These are phyloP conservation scores for Trypanosoma grayi DNA, from an alignment of 208 protist genomes.

Conservation along the genomic window DNA sequence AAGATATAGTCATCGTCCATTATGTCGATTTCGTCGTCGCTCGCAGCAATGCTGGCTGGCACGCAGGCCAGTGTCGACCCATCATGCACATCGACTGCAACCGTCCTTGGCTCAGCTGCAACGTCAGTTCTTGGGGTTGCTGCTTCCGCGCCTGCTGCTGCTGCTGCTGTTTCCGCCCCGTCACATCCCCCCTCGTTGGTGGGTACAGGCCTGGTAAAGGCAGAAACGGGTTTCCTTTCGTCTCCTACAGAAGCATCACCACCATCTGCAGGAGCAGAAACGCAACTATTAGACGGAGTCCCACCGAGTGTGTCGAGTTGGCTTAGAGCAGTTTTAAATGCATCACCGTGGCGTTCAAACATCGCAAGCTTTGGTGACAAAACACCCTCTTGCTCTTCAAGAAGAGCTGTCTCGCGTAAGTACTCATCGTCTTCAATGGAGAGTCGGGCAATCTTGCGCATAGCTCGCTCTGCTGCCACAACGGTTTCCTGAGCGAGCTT, in stretches of 20 bases:
- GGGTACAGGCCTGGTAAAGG: too few relatives aligned
- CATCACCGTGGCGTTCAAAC: too few relatives aligned
- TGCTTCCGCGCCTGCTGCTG: too few relatives aligned
- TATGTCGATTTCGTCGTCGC: constrained; percentile 16
- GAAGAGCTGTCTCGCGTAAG: constrained; percentile 9
- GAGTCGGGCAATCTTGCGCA: constrained; percentile 6
- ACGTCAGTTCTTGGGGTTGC: too few relatives aligned
- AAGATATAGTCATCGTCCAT: constrained; percentile 26
- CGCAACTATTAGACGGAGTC: too few relatives aligned
- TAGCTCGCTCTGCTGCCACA: constrained; percentile 21
- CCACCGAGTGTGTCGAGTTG: too few relatives aligned
- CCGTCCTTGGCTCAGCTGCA: neutral
- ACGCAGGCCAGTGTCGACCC: neutral
- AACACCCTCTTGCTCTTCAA: neutral
- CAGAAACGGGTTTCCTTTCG: too few relatives aligned
- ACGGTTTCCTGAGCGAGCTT: constrained; percentile 18
- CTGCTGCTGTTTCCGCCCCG: too few relatives aligned
- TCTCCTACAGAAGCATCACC: too few relatives aligned
- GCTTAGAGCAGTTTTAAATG: too few relatives aligned
- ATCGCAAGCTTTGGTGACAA: neutral
- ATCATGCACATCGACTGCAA: neutral
- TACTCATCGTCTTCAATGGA: constrained; percentile 7
- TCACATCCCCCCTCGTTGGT: too few relatives aligned
- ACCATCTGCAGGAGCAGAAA: too few relatives aligned
- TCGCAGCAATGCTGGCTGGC: constrained; percentile 2